Evolutionary conservation across 2,329 filamentous ascomycete genomes (phyloP), one percentile per base, ranked within the genome.

Genomic region (Hortaea sp.): DNA sequence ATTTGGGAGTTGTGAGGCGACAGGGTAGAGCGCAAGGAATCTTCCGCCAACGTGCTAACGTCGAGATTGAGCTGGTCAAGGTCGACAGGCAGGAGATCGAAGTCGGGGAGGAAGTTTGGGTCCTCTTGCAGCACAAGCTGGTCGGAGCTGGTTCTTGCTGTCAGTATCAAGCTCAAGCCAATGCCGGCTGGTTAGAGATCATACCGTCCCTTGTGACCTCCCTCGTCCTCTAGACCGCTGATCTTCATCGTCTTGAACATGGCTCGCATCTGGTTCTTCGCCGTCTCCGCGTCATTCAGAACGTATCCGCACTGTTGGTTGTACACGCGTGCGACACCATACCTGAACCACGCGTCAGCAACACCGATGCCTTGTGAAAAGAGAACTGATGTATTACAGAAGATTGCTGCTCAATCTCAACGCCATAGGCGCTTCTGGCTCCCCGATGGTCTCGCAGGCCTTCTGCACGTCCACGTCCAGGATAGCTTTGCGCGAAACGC

Each of bases 371-470:
- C 32, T 35, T 12, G 9, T 35, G 32, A 12, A 35, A 9, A 35
- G 32, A 35, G 32, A 35, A 12, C 9, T 9, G 9, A 35, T 35
- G 32, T 12, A 35, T 9, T 62, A 84, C 78, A 98, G 78, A 12
- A 98, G 74, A 56, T 83, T 95, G 11, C 88, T 85, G 62, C 97
- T 90, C 20, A 98, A 76, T 32, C 92, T 82, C 53, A 98, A 68
- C 4, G 92, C 90, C 68, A 98, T 83, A 2, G 92, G 92, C 1
- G 85, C 87, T 5, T 83, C 85, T 57, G 85, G 88, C 47, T 86
- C 76, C 34, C 86, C 78, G 62, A 98, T 95, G n/a, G 84, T 92
- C 53, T 83, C 76, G 65, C 90, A 95, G 47, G 92, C 89, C 60
- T 85, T 88, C 32, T 80, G 75, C 28, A 98, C 82, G 58, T 97